Evolutionary conservation across 2,329 filamentous ascomycete species (phyloP).

Genomic region (Fusarium sp.): DNA sequence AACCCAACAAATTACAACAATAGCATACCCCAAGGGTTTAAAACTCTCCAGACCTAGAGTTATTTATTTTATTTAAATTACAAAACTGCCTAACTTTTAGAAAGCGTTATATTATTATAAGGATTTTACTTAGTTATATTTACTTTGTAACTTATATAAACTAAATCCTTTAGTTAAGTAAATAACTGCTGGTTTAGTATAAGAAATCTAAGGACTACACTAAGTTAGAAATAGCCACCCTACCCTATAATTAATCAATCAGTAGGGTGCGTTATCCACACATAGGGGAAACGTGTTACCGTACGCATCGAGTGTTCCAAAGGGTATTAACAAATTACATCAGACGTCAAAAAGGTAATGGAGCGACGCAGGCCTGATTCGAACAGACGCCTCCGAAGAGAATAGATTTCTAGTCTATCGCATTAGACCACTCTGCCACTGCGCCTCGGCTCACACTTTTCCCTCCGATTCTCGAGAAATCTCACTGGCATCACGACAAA

Average conservation of each 20-base stretch:
- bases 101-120: neutral
- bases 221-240: too few species aligned
- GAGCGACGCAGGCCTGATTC: constrained; percentile 37
- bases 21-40: too few species aligned
- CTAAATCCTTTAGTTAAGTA: neutral
- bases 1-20: neutral
- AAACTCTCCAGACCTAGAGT: neutral
- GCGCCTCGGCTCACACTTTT: neutral
- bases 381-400: constrained; percentile 27
- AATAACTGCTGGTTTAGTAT: neutral
- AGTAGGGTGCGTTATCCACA: neutral
- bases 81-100: neutral
- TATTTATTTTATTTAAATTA: neutral
- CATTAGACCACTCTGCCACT: constrained; percentile 31
- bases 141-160: neutral
- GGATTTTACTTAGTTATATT: neutral
- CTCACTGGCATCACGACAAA: neutral
- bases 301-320: rapidly evolving
- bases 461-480: neutral
- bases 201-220: too few species aligned
- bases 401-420: constrained; percentile 30
- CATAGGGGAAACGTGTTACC: neutral
- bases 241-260: neutral
- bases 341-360: constrained; percentile 9
- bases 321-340: too few species aligned